Percentiles rank a stretch among this genome's conserved stretches.
Conservation (phyloP, 2,329 filamentous ascomycete species). For the Hypomyces rosellus region DNA sequence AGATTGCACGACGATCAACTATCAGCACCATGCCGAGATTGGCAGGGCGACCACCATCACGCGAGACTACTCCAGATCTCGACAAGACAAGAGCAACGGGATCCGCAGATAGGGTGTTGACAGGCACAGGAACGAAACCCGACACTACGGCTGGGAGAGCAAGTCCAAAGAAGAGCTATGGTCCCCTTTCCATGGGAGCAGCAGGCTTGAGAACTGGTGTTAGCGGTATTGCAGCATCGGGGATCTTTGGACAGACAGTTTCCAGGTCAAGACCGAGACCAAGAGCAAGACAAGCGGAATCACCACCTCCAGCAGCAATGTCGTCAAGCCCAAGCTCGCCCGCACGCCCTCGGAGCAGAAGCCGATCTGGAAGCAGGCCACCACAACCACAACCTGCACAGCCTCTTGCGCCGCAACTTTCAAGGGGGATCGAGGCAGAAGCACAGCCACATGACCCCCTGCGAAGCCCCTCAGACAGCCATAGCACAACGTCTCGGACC, state of each 20-base stretch:
- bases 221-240: not conserved
- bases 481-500: not conserved
- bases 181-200: slow-evolving; percentile 15
- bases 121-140: slow-evolving; percentile 13
- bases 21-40: slow-evolving; percentile 21
- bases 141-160: slow-evolving; percentile 9
- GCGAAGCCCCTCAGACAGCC: slow-evolving; percentile 34
- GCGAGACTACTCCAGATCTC: slow-evolving; percentile 37
- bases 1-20: slow-evolving; percentile 26
- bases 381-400: not conserved
- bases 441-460: not conserved
- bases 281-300: not conserved
- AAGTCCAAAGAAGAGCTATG: slow-evolving; percentile 23
- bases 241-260: not conserved
- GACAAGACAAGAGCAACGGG: slow-evolving; percentile 29
- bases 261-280: not conserved
- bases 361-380: not conserved
- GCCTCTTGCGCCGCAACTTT: not conserved
- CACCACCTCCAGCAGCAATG: not conserved
- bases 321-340: not conserved
- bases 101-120: slow-evolving; percentile 13
- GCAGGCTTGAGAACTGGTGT: slow-evolving; percentile 3
- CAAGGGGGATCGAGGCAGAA: not conserved
- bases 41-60: slow-evolving; percentile 23
- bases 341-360: not conserved